phyloP scores from a whole-genome alignment of 306 rosid species.

The Medicago ruthenica region DNA sequence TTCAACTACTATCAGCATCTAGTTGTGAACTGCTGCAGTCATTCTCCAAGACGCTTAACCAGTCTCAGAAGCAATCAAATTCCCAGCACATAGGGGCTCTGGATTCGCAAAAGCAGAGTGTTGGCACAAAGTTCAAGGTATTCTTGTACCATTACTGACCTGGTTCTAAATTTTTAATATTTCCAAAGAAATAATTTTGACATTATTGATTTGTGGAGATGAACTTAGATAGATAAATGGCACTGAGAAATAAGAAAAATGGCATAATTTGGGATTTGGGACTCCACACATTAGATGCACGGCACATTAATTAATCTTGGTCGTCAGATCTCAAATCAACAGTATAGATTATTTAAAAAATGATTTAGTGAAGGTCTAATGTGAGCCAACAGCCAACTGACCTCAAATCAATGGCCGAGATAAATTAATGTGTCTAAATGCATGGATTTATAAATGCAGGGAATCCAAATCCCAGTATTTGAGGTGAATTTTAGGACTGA shows the following conservation, averaged over 20 bases:
- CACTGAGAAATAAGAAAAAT: slow-evolving; percentile 20
- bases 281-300: neutral
- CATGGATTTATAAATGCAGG: too few species aligned
- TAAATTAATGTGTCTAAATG: too few species aligned
- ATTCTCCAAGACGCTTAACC: slow-evolving; percentile 57
- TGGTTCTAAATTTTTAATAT: neutral
- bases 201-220: slow-evolving; percentile 13
- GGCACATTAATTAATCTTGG: too few species aligned
- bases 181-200: slow-evolving; percentile 36
- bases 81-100: slow-evolving; percentile 46
- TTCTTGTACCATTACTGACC: slow-evolving; percentile 34
- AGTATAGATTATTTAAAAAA: too few species aligned
- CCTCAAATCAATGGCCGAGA: too few species aligned
- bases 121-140: slow-evolving; percentile 85
- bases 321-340: too few species aligned
- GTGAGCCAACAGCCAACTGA: too few species aligned
- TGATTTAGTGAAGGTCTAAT: too few species aligned
- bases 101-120: slow-evolving; percentile 64
- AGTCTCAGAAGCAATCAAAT: slow-evolving; percentile 58
- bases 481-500: slow-evolving; percentile 6
- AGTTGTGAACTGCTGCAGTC: slow-evolving; percentile 59
- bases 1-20: slow-evolving; percentile 75
- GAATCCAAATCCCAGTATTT: too few species aligned
- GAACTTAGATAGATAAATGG: slow-evolving; percentile 30
- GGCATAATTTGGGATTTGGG: slow-evolving; percentile 8